phyloP scores from a whole-genome alignment of 2,329 filamentous ascomycete genomes.

The Helicocarpus griseus region DNA sequence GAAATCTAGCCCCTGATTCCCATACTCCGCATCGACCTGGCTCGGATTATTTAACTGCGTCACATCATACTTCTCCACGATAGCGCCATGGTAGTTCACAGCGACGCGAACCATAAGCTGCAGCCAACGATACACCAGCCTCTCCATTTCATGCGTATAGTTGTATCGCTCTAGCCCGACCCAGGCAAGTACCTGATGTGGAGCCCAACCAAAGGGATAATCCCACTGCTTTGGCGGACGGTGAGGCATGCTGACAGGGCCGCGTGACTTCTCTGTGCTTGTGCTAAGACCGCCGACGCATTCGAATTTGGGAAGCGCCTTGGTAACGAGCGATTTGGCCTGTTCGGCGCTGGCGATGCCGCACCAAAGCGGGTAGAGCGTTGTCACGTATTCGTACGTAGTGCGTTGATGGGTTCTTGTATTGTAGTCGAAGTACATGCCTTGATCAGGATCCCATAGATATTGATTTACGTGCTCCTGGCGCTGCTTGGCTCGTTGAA shows the following conservation, averaged over 20 bases:
- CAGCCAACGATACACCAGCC: slow-evolving; percentile 40
- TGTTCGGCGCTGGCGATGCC: slow-evolving; percentile 68
- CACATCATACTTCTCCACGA: slow-evolving; percentile 64
- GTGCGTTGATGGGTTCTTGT: slow-evolving; percentile 63
- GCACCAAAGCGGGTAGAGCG: slow-evolving; percentile 83
- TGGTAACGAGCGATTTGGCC: slow-evolving; percentile 61
- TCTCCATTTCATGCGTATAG: slow-evolving; percentile 68
- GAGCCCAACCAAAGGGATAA: slow-evolving; percentile 83
- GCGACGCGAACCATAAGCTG: slow-evolving; percentile 58
- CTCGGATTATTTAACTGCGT: slow-evolving; percentile 73
- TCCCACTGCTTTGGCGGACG: slow-evolving; percentile 85
- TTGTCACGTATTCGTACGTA: slow-evolving; percentile 71
- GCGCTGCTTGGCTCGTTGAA: slow-evolving; percentile 64
- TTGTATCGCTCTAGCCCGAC: slow-evolving; percentile 73
- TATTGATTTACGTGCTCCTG: slow-evolving; percentile 72
- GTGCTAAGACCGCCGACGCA: slow-evolving; percentile 69
- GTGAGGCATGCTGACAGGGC: slow-evolving; percentile 54
- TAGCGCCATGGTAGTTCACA: slow-evolving; percentile 86
- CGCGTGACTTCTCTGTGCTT: slow-evolving; percentile 70
- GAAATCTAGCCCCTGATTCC: slow-evolving; percentile 79
- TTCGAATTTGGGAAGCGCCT: slow-evolving; percentile 70
- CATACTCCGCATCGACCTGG: slow-evolving; percentile 78
- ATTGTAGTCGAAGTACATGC: slow-evolving; percentile 66
- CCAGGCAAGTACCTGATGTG: slow-evolving; percentile 87
- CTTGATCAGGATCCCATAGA: slow-evolving; percentile 56